A percentile compares a stretch with the other conserved stretches of the same genome.
phyloP scores from a whole-genome alignment of 1,284 basidiomycete species.

The Melampsora americana region DNA sequence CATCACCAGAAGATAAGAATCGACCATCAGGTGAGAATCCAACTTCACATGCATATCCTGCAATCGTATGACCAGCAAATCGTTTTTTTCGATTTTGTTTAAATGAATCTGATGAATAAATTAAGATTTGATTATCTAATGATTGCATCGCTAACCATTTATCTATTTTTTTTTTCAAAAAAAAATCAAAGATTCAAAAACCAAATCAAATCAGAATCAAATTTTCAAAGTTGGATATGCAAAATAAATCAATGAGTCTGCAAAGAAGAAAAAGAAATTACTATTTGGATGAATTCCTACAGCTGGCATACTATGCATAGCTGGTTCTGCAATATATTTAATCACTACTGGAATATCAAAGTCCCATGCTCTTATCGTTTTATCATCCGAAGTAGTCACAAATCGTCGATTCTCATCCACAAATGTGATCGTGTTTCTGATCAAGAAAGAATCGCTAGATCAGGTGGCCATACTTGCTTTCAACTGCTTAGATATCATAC shows the following conservation, averaged over 20 bases:
- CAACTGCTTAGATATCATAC: not conserved
- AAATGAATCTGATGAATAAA: constrained; percentile 91
- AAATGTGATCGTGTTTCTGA: constrained; percentile 86
- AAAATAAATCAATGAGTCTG: not conserved
- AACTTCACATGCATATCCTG: constrained; percentile 93
- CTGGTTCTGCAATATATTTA: constrained; percentile 98
- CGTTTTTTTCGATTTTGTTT: constrained; percentile 96
- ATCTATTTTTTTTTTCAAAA: constrained; percentile 60
- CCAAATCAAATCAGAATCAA: constrained; percentile 15
- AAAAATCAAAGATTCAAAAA: constrained; percentile 12
- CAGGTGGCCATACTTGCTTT: not conserved
- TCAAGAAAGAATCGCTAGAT: too few relatives aligned
- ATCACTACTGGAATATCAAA: constrained; percentile 98
- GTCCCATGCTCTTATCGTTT: constrained; percentile 94
- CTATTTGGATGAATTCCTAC: constrained; percentile 90
- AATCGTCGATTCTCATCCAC: constrained; percentile 93
- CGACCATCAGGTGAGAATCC: constrained; percentile 97
- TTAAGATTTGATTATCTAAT: constrained; percentile 93
- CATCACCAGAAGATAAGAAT: constrained; percentile 94
- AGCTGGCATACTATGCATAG: constrained; percentile 99
- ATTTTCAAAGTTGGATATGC: constrained; percentile 37
- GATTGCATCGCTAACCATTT: constrained; percentile 97
- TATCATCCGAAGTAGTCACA: constrained; percentile 97
- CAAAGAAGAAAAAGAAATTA: constrained; percentile 59
- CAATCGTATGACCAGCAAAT: constrained; percentile 92